Evolutionary conservation across 225 moss, liverwort and hornwort species (phyloP).

Genomic region (Marchantia polymorpha): DNA sequence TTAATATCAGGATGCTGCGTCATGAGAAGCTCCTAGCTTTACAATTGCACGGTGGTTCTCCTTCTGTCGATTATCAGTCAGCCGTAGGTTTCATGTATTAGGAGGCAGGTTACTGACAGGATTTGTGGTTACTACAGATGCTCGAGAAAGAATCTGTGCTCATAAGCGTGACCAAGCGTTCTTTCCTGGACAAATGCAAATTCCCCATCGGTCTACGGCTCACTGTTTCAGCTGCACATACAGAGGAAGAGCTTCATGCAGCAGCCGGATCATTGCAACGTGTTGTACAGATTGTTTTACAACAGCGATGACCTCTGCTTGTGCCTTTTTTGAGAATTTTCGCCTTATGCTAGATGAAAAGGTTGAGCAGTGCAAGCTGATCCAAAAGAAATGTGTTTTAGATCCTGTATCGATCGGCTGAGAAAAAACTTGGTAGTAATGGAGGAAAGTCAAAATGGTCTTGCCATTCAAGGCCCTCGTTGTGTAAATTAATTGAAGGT

Average conservation of each 20-base stretch:
- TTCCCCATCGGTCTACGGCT: slow-evolving; percentile 67
- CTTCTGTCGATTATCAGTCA: too few relatives aligned
- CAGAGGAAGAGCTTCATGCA: slow-evolving; percentile 68
- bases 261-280: slow-evolving; percentile 52
- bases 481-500: slow-evolving; percentile 26
- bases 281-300: slow-evolving; percentile 52
- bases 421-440: background rate
- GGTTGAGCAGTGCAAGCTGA: slow-evolving; percentile 20
- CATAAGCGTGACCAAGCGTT: slow-evolving; percentile 59
- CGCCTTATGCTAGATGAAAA: background rate
- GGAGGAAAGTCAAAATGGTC: background rate
- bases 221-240: slow-evolving; percentile 72
- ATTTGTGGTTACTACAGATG: slow-evolving; percentile 51
- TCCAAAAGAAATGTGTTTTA: slow-evolving; percentile 3
- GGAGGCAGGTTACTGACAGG: background rate
- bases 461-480: slow-evolving; percentile 22
- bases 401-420: background rate
- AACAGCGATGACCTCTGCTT: slow-evolving; percentile 2
- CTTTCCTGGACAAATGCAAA: slow-evolving; percentile 83
- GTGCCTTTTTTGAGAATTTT: background rate
- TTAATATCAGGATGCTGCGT: too few relatives aligned
- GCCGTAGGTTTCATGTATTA: background rate
- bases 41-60: too few relatives aligned
- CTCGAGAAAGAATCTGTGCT: slow-evolving; percentile 59
- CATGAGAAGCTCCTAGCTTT: too few relatives aligned